Base-by-base conservation (phyloP, 768 basidiomycete species). In the Kwoniella mangroviensis region DNA sequence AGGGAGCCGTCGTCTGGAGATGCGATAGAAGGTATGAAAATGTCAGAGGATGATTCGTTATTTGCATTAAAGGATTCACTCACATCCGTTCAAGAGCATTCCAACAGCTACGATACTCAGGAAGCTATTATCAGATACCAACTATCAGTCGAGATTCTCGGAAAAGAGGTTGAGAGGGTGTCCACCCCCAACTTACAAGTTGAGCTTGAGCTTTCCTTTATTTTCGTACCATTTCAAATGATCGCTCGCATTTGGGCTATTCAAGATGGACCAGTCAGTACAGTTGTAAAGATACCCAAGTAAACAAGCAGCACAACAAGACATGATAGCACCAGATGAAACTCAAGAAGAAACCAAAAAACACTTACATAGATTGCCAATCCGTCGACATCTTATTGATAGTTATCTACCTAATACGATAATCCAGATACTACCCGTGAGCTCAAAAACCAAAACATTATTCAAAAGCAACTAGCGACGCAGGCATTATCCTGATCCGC, bases 401-500 rank as follows among this genome's bases (percentile, higher is more conserved):
- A 7, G 34, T 34, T 34, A 34, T 34, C 34, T 34, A 34, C 34
- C 34, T 34, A 34, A 34, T 34, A 34, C 34, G 9, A 34, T 0
- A 34, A 34, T 34, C 34, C 34, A 34, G 34, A 34, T 34, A 34
- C 26, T 21, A 65, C 22, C 42, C 49, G 75, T 80, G 70, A 80
- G 79, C 79, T 68, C 63, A 65, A 70, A 28, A 59, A 61, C 51
- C 42, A 24, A 65, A 24, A 59, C 57, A 64, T 40, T 41, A 42
- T 41, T 64, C 71, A 67, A 73, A 74, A 73, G 73, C 79, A 81
- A 80, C 79, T 82, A 72, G 79, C 81, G 79, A 79, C 83, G 83
- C 83, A 82, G 81, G 82, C 76, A 81, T 82, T 82, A 82, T 78
- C 82, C 81, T 82, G 82, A 72, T 82, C 81, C 81, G 80, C 81